These are phyloP conservation scores for Aspergillus luchuensis DNA, from an alignment of 2,329 filamentous ascomycete species.

Conservation along the genomic window DNA sequence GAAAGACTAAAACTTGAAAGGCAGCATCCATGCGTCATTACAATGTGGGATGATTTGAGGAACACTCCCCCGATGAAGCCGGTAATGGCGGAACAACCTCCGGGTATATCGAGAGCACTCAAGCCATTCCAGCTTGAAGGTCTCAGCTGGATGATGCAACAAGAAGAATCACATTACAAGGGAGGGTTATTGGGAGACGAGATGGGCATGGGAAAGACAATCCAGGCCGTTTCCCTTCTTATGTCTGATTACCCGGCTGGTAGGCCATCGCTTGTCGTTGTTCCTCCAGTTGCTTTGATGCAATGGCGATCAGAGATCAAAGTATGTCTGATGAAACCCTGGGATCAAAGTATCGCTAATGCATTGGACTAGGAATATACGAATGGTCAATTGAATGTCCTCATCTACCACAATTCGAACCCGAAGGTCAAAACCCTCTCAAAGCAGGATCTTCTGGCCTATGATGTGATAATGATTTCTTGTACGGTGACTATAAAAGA, in stretches of 20 bases:
- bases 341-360: not conserved
- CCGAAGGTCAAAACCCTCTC: slow-evolving; percentile 76
- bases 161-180: slow-evolving; percentile 82
- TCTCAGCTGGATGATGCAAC: slow-evolving; percentile 88
- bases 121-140: slow-evolving; percentile 95
- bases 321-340: slow-evolving; percentile 43
- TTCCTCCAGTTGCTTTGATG: slow-evolving; percentile 91
- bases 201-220: slow-evolving; percentile 99
- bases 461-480: slow-evolving; percentile 95
- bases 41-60: slow-evolving; percentile 82
- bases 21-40: slow-evolving; percentile 74
- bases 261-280: slow-evolving; percentile 80
- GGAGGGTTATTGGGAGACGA: slow-evolving; percentile 93
- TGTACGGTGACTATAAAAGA: slow-evolving; percentile 57
- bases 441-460: slow-evolving; percentile 73
- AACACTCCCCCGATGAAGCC: slow-evolving; percentile 67
- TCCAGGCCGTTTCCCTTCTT: slow-evolving; percentile 94
- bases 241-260: slow-evolving; percentile 95
- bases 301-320: slow-evolving; percentile 87
- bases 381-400: slow-evolving; percentile 82
- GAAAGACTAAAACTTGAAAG: slow-evolving; percentile 70
- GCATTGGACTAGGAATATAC: slow-evolving; percentile 61
- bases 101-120: slow-evolving; percentile 75
- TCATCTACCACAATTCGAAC: slow-evolving; percentile 88
- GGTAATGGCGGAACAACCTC: slow-evolving; percentile 69